Percentiles rank a stretch among this genome's conserved stretches.
phyloP scores from a whole-genome alignment of 805 yeast species.

The Yarrowia divulgata region DNA sequence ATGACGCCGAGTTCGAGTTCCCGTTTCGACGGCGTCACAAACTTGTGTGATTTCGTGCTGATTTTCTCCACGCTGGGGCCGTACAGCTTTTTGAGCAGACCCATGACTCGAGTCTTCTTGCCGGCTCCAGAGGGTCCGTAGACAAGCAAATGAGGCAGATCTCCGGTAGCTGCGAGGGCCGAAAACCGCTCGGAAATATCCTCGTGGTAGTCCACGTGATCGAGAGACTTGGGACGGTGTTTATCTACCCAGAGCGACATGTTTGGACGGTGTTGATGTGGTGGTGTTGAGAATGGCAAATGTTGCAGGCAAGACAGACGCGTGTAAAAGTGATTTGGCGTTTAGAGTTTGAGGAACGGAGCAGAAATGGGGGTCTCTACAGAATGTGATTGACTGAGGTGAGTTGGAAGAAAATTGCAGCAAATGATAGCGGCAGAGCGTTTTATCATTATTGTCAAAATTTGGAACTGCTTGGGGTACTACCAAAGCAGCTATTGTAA shows the following conservation, averaged over 20 bases:
- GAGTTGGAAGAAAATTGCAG: too few relatives aligned
- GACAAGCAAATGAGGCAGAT: constrained; percentile 89
- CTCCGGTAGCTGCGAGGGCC: constrained; percentile 73
- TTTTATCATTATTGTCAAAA: too few relatives aligned
- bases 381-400: too few relatives aligned
- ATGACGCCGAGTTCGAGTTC: constrained; percentile 91
- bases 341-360: neutral
- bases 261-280: neutral
- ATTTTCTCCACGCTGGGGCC: constrained; percentile 83
- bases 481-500: too few relatives aligned
- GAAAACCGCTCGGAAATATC: constrained; percentile 68
- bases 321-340: constrained; percentile 28
- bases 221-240: constrained; percentile 77
- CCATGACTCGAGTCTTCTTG: constrained; percentile 89
- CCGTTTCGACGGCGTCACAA: constrained; percentile 72
- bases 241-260: constrained; percentile 99
- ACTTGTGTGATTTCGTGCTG: constrained; percentile 89
- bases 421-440: too few relatives aligned
- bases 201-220: constrained; percentile 69
- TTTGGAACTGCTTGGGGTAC: too few relatives aligned
- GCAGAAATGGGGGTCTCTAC: neutral
- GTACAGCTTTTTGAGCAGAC: constrained; percentile 77
- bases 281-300: neutral
- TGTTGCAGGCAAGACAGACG: neutral
- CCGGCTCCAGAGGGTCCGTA: constrained; percentile 99